A percentile compares a stretch with the other conserved stretches of the same genome.
Conservation (phyloP, 2,329 filamentous ascomycete genomes). For the Parascedosporium putredinis region DNA sequence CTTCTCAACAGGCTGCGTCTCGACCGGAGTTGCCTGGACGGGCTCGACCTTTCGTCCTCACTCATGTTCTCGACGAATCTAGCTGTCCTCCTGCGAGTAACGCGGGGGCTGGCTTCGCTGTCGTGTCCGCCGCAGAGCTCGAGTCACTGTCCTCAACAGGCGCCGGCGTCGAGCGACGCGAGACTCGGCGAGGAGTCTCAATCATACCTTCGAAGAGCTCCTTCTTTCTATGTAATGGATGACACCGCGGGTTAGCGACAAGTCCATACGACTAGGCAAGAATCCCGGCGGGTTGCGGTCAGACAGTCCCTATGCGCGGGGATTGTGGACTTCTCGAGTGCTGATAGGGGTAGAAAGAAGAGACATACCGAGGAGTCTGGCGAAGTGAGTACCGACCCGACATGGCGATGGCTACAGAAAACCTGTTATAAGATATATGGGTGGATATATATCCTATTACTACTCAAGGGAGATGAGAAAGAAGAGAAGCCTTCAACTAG, state of each 20-base stretch:
- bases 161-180: slow-evolving; percentile 40
- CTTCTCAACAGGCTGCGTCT: slow-evolving; percentile 16
- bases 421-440: neutral
- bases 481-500: neutral
- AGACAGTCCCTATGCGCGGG: too few species aligned
- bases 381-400: slow-evolving; percentile 27
- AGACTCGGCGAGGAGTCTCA: slow-evolving; percentile 41
- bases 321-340: too few species aligned
- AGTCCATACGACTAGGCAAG: too few species aligned
- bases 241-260: slow-evolving; percentile 2
- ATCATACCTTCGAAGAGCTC: slow-evolving; percentile 52
- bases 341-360: neutral
- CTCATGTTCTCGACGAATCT: slow-evolving; percentile 42
- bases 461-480: neutral
- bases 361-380: slow-evolving; percentile 26
- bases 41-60: slow-evolving; percentile 18
- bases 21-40: slow-evolving; percentile 10
- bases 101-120: slow-evolving; percentile 22
- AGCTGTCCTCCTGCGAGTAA: slow-evolving; percentile 34
- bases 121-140: slow-evolving; percentile 30
- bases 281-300: too few species aligned
- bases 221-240: slow-evolving; percentile 37
- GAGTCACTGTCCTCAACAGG: slow-evolving; percentile 39
- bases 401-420: slow-evolving; percentile 17
- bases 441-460: too few species aligned